phyloP scores from a whole-genome alignment of 192 early-diverging fungal species.

The Coemansia guatemalensis region DNA sequence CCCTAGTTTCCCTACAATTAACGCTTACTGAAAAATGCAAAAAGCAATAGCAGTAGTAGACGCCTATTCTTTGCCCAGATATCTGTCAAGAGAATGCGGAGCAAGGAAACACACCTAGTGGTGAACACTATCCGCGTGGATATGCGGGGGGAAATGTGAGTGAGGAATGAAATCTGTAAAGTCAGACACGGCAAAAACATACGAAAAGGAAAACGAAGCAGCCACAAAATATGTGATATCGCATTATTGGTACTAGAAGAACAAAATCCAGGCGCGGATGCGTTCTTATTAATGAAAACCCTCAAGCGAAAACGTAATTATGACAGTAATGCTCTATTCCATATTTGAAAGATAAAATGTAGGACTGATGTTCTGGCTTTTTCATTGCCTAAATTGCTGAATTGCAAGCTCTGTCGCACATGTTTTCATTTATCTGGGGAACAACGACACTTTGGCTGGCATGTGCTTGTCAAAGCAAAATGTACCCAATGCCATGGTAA shows the following conservation, averaged over 20 bases:
- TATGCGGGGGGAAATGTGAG: background rate
- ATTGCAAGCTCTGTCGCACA: background rate
- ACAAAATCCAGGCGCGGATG: background rate
- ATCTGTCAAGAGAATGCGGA: background rate
- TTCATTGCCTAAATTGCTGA: background rate
- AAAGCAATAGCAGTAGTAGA: background rate
- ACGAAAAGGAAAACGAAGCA: background rate
- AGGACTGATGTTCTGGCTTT: background rate
- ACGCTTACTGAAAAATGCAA: background rate
- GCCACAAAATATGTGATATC: background rate
- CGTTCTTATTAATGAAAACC: background rate
- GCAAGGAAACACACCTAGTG: background rate
- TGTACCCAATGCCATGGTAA: background rate
- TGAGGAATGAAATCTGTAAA: background rate
- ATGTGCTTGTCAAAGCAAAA: background rate
- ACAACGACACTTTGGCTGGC: background rate
- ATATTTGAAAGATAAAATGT: background rate
- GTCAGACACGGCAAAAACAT: background rate
- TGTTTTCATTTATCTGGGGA: background rate
- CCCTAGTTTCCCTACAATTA: background rate
- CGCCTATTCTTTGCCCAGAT: background rate
- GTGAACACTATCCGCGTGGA: background rate
- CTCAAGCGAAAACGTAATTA: background rate
- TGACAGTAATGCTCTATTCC: background rate
- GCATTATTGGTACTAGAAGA: background rate